Evolutionary conservation across 23 red algal species (phyloP).

Genomic region (Chondrus crispus): DNA sequence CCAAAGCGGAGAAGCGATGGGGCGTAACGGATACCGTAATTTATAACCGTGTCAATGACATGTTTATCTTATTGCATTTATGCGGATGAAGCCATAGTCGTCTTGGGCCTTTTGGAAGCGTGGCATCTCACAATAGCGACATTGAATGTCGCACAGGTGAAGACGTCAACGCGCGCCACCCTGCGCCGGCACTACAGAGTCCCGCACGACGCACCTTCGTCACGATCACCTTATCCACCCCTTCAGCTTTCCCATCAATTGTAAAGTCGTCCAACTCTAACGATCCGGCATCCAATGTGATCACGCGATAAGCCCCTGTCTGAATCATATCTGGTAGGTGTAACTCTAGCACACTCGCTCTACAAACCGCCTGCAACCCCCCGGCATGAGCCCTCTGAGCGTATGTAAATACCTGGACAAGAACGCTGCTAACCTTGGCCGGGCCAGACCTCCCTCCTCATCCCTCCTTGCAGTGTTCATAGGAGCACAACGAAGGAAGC

Average conservation of each 20-base stretch:
- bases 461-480: too few species aligned
- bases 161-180: too few species aligned
- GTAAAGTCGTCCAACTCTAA: slow-evolving; percentile 21
- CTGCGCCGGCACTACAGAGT: slow-evolving; percentile 49
- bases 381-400: slow-evolving; percentile 2
- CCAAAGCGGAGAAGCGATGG: slow-evolving; percentile 67
- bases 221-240: slow-evolving; percentile 6
- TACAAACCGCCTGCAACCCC: slow-evolving; percentile 37
- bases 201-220: slow-evolving; percentile 51
- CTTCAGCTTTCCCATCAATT: too few species aligned
- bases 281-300: slow-evolving; percentile 38
- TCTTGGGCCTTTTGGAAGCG: slow-evolving; percentile 59
- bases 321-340: slow-evolving; percentile 48
- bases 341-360: slow-evolving; percentile 32
- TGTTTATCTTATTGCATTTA: slow-evolving; percentile 66
- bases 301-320: slow-evolving; percentile 18
- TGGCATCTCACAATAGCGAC: too few species aligned
- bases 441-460: too few species aligned
- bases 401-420: slow-evolving; percentile 56
- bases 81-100: slow-evolving; percentile 60
- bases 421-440: slow-evolving; percentile 35
- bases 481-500: too few species aligned
- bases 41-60: slow-evolving; percentile 85
- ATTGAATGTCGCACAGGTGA: too few species aligned
- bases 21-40: slow-evolving; percentile 87